Conservation (phyloP, 73 alveolate genomes). For the Diophrys sp. region DNA sequence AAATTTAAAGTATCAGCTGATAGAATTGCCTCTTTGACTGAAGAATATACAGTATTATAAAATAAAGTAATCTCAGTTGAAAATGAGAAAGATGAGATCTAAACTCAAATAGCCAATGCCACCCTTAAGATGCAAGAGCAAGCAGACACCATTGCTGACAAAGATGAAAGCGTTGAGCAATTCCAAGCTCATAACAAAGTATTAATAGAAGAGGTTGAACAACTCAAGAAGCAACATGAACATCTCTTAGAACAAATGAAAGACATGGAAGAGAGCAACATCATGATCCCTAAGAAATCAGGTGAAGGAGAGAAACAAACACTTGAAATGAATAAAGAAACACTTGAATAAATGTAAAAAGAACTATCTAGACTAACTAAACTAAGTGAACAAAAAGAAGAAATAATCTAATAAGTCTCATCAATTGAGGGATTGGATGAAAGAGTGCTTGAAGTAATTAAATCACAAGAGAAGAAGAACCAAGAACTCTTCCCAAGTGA, state of each 20-base stretch:
- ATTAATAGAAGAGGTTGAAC: conserved; percentile 27
- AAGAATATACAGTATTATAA: conserved; percentile 18
- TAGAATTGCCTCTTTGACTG: conserved; percentile 11
- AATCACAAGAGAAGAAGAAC: not conserved
- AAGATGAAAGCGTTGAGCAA: conserved; percentile 47
- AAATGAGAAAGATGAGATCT: conserved; percentile 9
- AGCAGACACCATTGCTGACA: conserved; percentile 29
- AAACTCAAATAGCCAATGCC: conserved; percentile 10
- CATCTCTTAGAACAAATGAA: conserved; percentile 17
- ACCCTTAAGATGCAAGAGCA: conserved; percentile 21
- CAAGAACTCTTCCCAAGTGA: not conserved
- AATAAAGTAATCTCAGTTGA: not conserved
- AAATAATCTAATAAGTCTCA: conserved; percentile 1
- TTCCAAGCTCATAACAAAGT: conserved; percentile 12
- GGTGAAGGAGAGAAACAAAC: not conserved
- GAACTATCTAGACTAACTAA: conserved; percentile 19
- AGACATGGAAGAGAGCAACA: conserved; percentile 26
- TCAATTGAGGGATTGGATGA: not conserved
- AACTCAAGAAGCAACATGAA: conserved; percentile 26
- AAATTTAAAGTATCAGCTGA: conserved; percentile 13
- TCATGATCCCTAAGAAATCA: conserved; percentile 19
- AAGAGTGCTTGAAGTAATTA: not conserved
- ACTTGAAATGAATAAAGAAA: conserved; percentile 5
- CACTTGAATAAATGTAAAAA: conserved; percentile 2
- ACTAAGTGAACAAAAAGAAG: conserved; percentile 10